Base-by-base conservation (phyloP, 257 asterid species). In the Buddleja alternifolia region DNA sequence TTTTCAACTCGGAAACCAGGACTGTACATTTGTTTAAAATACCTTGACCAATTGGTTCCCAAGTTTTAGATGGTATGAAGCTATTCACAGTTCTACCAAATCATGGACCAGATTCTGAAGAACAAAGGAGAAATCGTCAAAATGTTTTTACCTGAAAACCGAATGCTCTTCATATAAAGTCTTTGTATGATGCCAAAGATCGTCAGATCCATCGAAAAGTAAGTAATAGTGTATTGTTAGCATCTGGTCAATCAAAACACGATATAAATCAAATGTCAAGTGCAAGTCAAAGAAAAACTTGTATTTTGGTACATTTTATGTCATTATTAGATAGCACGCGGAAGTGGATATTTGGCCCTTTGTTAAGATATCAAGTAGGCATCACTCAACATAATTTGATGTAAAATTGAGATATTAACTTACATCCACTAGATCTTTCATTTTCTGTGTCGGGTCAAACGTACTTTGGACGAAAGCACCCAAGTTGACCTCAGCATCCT, bases 391-490 rank as follows among this genome's bases (percentile, higher is more conserved):
- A 59, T 34, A 40, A 45, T 60, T 48, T 61, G 61, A 57, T 20
- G 71, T 16, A 67, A 52, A 66, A 47, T n/a, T 10, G 39, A 73
- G 57, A 32, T 66, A 54, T 71, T 48, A 70, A 80, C 97, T 94
- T 76, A 94, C 99, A 82, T 94, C 99, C 61, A 96, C 99, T 40
- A 94, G 81, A 75, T 94, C 97, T 80, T 90, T 94, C 97, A 91
- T 84, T 86, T 88, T 82, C 80, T 82, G 88, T 29, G 84, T 78
- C 29, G 97, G 97, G 74, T 94, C 91, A 66, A 94, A 94, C 72
- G 87, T 86, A 73, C 84, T 77, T 77, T 83, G 89, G 72, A 94
- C 96, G 63, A 94, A 94, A 46, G 88, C 77, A 83, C 85, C 96
- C 80, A 94, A 85, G 84, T 94, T 83, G 7, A 89, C 87, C 14